phyloP scores from a whole-genome alignment of 495 filamentous ascomycete species.

The Aspergillus haitiensis region DNA sequence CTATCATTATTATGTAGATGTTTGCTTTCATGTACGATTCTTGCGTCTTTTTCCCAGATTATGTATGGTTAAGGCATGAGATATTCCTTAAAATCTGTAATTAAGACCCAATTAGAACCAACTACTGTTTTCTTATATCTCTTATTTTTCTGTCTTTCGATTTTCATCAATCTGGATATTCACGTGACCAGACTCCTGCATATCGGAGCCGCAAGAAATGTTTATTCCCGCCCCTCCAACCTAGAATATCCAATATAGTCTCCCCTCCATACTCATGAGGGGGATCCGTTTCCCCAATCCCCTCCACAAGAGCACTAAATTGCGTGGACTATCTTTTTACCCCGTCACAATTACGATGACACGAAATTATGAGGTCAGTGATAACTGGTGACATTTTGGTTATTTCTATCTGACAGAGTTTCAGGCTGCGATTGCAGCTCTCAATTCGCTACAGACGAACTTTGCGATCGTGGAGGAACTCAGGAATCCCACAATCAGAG shows the following conservation, averaged over 20 bases:
- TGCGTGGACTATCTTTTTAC: conserved; percentile 35
- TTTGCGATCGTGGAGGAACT: conserved; percentile 75
- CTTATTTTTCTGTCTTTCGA: background rate
- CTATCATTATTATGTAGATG: conserved; percentile 9
- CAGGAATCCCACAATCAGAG: conserved; percentile 58
- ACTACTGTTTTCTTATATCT: background rate
- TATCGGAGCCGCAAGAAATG: background rate
- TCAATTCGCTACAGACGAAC: conserved; percentile 90
- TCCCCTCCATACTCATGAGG: conserved; percentile 24
- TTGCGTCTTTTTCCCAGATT: background rate
- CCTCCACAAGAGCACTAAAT: conserved; percentile 23
- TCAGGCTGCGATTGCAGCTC: conserved; percentile 73
- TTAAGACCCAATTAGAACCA: background rate
- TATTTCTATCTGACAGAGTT: background rate
- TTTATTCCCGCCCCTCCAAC: conserved; percentile 12
- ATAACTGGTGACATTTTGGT: background rate
- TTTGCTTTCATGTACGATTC: conserved; percentile 10
- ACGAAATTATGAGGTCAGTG: conserved; percentile 47
- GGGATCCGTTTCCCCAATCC: conserved; percentile 16
- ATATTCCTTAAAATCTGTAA: too few relatives aligned
- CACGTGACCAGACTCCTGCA: background rate
- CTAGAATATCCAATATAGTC: conserved; percentile 3
- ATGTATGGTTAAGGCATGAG: background rate
- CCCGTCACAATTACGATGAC: conserved; percentile 42
- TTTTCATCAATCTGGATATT: background rate